Percentiles rank a stretch among this genome's conserved stretches.
phyloP scores from a whole-genome alignment of 495 filamentous ascomycete species.

The Rhizodiscina lignyota region DNA sequence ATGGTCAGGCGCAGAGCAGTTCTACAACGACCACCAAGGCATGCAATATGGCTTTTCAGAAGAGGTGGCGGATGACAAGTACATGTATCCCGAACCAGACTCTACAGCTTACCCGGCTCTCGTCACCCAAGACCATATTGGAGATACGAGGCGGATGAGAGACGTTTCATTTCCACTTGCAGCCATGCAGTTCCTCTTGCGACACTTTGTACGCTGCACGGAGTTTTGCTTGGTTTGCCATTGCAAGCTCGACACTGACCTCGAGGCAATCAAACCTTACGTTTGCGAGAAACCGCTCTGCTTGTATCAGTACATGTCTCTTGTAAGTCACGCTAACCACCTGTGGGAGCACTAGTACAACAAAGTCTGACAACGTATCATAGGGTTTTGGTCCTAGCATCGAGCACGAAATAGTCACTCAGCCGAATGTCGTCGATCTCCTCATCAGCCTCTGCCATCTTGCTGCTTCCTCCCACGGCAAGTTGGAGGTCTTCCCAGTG shows the following conservation, averaged over 20 bases:
- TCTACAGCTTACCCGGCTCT: constrained; percentile 13
- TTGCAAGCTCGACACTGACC: constrained; percentile 45
- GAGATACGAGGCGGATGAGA: neutral
- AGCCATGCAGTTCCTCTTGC: constrained; percentile 65
- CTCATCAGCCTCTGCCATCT: constrained; percentile 69
- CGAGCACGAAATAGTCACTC: constrained; percentile 65
- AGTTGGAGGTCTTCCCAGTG: constrained; percentile 44
- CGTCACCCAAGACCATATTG: constrained; percentile 19
- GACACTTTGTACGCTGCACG: constrained; percentile 66
- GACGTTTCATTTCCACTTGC: constrained; percentile 46
- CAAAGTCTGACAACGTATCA: too few species aligned
- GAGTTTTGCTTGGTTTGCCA: constrained; percentile 85
- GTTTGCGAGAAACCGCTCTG: constrained; percentile 72
- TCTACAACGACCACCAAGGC: constrained; percentile 30
- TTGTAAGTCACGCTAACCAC: too few species aligned
- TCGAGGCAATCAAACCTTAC: constrained; percentile 83
- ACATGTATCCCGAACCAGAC: constrained; percentile 15
- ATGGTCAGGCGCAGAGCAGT: constrained; percentile 59
- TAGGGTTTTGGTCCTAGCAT: constrained; percentile 64
- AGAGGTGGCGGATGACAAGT: constrained; percentile 13
- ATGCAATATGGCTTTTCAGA: constrained; percentile 15
- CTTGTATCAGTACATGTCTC: constrained; percentile 79
- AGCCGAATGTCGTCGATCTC: constrained; percentile 75
- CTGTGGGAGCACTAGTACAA: too few species aligned
- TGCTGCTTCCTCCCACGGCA: constrained; percentile 25